These are phyloP conservation scores for Peniophora sp. DNA, from an alignment of 1,284 basidiomycete species.

Conservation along the genomic window DNA sequence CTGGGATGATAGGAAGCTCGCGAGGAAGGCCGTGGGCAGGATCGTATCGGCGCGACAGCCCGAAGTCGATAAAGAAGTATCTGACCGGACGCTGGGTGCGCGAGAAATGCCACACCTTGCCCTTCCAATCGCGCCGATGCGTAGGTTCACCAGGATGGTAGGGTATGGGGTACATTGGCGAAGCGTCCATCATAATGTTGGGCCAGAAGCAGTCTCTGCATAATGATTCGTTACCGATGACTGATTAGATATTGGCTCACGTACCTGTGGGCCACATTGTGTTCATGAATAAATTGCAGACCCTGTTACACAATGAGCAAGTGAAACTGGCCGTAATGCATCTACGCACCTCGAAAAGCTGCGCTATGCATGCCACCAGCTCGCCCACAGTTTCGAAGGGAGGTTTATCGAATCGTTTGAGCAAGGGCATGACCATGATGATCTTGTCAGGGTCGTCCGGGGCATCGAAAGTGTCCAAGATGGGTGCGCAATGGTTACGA, in stretches of 20 bases:
- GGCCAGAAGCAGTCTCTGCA: slow-evolving; percentile 1
- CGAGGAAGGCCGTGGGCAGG: slow-evolving; percentile 1
- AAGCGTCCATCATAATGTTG: slow-evolving; percentile 6
- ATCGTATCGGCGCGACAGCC: slow-evolving; percentile 20
- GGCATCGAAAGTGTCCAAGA: background rate
- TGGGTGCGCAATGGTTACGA: background rate
- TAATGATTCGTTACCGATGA: background rate
- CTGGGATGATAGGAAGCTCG: slow-evolving; percentile 10
- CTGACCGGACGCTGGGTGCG: slow-evolving; percentile 15
- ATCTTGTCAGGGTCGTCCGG: background rate
- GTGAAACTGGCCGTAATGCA: background rate
- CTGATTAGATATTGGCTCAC: background rate
- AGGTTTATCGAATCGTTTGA: background rate
- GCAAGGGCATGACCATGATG: background rate
- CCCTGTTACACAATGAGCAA: slow-evolving; percentile 1
- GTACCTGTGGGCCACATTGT: slow-evolving; percentile 5
- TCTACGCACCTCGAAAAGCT: background rate
- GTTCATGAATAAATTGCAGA: slow-evolving; percentile 6
- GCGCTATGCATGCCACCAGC: background rate
- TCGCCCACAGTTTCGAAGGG: background rate
- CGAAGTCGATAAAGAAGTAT: slow-evolving; percentile 26
- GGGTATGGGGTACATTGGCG: slow-evolving; percentile 11
- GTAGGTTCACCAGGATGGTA: slow-evolving; percentile 15
- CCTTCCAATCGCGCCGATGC: slow-evolving; percentile 8
- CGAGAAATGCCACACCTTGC: slow-evolving; percentile 14